Conservation (phyloP, 2,329 filamentous ascomycete species). For the Mycocentrospora acerina region DNA sequence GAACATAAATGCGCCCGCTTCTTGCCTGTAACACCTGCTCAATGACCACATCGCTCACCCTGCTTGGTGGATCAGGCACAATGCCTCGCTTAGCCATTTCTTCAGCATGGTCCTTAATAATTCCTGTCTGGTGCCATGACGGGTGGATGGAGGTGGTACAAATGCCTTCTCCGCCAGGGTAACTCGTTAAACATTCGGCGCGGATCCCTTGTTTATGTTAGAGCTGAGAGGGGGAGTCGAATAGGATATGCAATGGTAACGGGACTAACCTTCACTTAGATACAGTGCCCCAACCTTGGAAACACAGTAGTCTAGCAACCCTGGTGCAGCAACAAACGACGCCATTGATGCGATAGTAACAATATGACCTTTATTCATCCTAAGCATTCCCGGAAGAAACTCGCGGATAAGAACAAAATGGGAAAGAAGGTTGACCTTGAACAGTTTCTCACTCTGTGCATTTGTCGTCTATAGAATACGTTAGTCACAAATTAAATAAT, state of each 20-base stretch:
- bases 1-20: slow-evolving; percentile 26
- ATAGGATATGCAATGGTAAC: too few species aligned
- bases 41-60: slow-evolving; percentile 24
- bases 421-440: slow-evolving; percentile 33
- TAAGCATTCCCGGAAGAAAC: slow-evolving; percentile 34
- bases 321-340: slow-evolving; percentile 24
- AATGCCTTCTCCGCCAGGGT: slow-evolving; percentile 26
- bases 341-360: slow-evolving; percentile 34
- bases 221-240: too few species aligned
- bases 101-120: slow-evolving; percentile 21
- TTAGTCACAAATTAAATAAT: background rate
- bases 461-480: slow-evolving; percentile 26
- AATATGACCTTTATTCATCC: slow-evolving; percentile 31
- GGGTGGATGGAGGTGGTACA: slow-evolving; percentile 33
- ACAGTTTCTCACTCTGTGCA: slow-evolving; percentile 25
- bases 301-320: slow-evolving; percentile 31
- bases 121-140: slow-evolving; percentile 27
- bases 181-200: slow-evolving; percentile 26
- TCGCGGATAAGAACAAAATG: slow-evolving; percentile 32
- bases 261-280: slow-evolving; percentile 26
- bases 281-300: slow-evolving; percentile 32
- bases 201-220: slow-evolving; percentile 18
- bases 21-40: slow-evolving; percentile 25
- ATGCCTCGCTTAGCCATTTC: slow-evolving; percentile 16
- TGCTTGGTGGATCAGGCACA: slow-evolving; percentile 15